phyloP scores from a whole-genome alignment of 257 asterid genomes.

The Fraxinus excelsior region DNA sequence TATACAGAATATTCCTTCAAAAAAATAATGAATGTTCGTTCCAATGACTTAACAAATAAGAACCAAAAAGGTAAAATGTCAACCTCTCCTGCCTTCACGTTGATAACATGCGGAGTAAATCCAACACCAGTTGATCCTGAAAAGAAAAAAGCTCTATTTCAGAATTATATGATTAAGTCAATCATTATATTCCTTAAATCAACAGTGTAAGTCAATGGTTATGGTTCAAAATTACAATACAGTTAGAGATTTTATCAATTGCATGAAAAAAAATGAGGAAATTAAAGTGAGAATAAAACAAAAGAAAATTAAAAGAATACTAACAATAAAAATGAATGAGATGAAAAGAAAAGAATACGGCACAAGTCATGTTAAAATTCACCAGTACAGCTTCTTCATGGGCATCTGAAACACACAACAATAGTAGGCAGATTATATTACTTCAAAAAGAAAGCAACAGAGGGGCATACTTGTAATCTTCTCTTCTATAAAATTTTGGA shows the following conservation, averaged over 20 bases:
- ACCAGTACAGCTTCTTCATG: neutral
- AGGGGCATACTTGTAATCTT: constrained; percentile 40
- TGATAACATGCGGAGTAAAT: constrained; percentile 47
- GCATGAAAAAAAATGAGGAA: neutral
- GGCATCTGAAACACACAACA: neutral
- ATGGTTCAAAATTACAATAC: neutral
- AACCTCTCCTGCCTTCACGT: constrained; percentile 58
- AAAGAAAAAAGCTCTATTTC: neutral
- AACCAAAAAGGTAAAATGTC: neutral
- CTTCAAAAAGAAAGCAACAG: neutral
- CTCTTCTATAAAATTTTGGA: constrained; percentile 20
- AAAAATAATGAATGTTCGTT: neutral
- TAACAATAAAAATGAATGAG: neutral
- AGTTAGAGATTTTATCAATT: constrained; percentile 11
- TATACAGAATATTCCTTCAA: neutral
- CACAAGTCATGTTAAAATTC: neutral
- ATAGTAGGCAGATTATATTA: neutral
- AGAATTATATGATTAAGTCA: neutral
- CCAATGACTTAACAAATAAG: neutral
- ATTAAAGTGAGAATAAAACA: neutral
- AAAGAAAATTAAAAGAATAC: neutral
- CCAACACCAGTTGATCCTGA: constrained; percentile 57
- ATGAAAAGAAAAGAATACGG: neutral
- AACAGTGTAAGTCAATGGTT: neutral
- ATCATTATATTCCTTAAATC: neutral